A percentile compares a stretch with the other conserved stretches of the same genome.
Conservation (phyloP, 2,329 filamentous ascomycete species). For the Ascochyta viciae-villosae region DNA sequence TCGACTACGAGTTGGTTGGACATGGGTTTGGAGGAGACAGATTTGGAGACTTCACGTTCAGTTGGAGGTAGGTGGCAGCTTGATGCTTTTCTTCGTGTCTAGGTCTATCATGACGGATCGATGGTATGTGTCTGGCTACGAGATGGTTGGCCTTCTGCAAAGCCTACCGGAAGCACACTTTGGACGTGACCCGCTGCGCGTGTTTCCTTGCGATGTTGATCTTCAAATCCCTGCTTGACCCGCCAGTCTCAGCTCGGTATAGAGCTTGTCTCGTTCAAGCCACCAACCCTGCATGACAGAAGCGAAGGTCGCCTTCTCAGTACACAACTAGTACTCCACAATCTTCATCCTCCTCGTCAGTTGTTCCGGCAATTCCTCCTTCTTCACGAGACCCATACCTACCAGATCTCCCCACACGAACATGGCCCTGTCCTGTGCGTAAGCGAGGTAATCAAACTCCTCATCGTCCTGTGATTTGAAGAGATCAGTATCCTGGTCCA, state of each 20-base stretch:
- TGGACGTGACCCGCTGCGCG: no score
- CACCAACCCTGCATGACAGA: no score
- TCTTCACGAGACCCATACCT: constrained; percentile 73
- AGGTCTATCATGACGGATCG: not conserved
- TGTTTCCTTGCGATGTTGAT: no score
- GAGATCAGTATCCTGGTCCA: constrained; percentile 36
- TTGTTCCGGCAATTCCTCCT: constrained; percentile 77
- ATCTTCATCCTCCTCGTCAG: constrained; percentile 71
- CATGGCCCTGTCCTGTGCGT: constrained; percentile 86
- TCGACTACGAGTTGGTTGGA: not conserved
- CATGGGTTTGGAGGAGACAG: not conserved
- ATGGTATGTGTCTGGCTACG: not conserved
- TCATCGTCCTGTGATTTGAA: constrained; percentile 64
- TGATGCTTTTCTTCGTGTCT: not conserved
- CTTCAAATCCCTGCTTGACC: no score
- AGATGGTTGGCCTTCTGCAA: no score
- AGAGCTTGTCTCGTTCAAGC: no score
- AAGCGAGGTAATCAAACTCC: constrained; percentile 91
- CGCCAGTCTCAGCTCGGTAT: no score
- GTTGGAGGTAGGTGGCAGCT: not conserved
- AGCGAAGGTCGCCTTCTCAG: not conserved
- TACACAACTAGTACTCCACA: constrained; percentile 61
- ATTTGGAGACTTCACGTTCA: not conserved
- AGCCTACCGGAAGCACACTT: no score
- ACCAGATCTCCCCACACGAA: constrained; percentile 96